phyloP scores from a whole-genome alignment of 1,284 basidiomycete species.

The Rhodotorula sp. region DNA sequence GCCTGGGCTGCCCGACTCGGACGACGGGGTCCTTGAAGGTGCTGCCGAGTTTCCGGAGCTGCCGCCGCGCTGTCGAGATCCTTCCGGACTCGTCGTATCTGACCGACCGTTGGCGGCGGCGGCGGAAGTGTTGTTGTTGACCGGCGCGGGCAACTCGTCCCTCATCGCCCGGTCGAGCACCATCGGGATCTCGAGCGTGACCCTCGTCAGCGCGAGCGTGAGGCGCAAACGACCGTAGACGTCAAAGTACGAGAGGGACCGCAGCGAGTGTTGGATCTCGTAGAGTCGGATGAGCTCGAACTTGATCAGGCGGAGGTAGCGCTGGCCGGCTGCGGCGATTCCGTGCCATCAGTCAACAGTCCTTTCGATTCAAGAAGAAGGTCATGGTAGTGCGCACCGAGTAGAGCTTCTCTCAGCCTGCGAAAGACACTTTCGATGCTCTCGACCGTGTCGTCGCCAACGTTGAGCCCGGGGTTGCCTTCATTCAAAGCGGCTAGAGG shows the following conservation, averaged over 20 bases:
- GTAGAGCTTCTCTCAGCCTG: conserved; percentile 47
- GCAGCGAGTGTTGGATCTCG: conserved; percentile 73
- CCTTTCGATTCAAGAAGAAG: too few relatives aligned
- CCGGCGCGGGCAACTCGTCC: conserved; percentile 31
- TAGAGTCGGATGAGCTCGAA: conserved; percentile 68
- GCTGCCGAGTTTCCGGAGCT: neutral
- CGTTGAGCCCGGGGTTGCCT: conserved; percentile 46
- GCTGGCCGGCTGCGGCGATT: conserved; percentile 63
- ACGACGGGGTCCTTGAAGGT: neutral
- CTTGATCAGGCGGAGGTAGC: conserved; percentile 70
- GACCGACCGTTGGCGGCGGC: neutral
- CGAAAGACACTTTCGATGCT: conserved; percentile 49
- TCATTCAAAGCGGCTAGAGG: conserved; percentile 68
- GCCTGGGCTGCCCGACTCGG: conserved; percentile 9
- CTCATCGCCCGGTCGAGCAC: conserved; percentile 68
- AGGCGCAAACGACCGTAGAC: conserved; percentile 71
- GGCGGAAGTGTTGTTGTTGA: neutral
- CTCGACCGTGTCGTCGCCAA: conserved; percentile 49
- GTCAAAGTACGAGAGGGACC: conserved; percentile 72
- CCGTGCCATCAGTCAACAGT: neutral
- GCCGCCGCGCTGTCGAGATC: neutral
- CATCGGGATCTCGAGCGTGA: conserved; percentile 72
- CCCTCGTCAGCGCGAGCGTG: conserved; percentile 73
- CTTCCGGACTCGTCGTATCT: neutral
- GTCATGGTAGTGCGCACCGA: conserved; percentile 35